phyloP scores from a whole-genome alignment of 352 stramenopile genomes.

The Pythium utonaiense region DNA sequence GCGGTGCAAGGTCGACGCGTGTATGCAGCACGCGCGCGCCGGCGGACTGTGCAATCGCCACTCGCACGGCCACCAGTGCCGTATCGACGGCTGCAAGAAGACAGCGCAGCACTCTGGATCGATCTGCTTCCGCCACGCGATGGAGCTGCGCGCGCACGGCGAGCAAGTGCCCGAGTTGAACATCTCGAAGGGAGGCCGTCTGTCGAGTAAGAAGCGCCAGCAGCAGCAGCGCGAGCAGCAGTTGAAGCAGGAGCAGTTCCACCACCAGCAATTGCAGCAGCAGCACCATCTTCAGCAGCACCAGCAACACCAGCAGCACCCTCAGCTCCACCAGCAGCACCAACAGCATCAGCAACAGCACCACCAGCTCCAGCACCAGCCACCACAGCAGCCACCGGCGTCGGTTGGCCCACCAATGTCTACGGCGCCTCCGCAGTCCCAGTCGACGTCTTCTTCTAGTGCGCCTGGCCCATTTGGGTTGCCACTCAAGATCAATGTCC shows the following conservation, averaged over 20 bases:
- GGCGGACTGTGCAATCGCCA: constrained; percentile 73
- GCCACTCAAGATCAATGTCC: constrained; percentile 72
- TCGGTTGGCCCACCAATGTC: constrained; percentile 2
- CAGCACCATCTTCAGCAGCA: constrained; percentile 44
- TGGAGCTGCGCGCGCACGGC: constrained; percentile 67
- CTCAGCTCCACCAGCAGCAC: constrained; percentile 17
- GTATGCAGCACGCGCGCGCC: constrained; percentile 70
- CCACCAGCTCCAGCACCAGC: not conserved
- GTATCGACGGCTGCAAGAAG: constrained; percentile 77
- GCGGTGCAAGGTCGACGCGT: constrained; percentile 65
- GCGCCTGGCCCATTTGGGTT: constrained; percentile 52
- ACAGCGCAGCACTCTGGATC: constrained; percentile 74
- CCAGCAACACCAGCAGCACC: constrained; percentile 22
- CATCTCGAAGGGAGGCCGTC: constrained; percentile 67
- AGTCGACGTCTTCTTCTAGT: constrained; percentile 10
- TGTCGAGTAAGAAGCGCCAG: constrained; percentile 70
- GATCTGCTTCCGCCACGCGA: constrained; percentile 75
- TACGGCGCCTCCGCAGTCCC: not conserved
- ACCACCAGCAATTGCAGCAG: constrained; percentile 69
- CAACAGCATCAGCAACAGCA: not conserved
- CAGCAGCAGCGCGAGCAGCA: constrained; percentile 66
- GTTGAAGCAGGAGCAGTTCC: constrained; percentile 75
- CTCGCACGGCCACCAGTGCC: constrained; percentile 69
- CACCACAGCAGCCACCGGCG: constrained; percentile 1
- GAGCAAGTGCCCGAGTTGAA: constrained; percentile 72